A percentile compares a stretch with the other conserved stretches of the same genome.
Conservation (phyloP, 352 stramenopile species). For the Peronospora farinosa region DNA sequence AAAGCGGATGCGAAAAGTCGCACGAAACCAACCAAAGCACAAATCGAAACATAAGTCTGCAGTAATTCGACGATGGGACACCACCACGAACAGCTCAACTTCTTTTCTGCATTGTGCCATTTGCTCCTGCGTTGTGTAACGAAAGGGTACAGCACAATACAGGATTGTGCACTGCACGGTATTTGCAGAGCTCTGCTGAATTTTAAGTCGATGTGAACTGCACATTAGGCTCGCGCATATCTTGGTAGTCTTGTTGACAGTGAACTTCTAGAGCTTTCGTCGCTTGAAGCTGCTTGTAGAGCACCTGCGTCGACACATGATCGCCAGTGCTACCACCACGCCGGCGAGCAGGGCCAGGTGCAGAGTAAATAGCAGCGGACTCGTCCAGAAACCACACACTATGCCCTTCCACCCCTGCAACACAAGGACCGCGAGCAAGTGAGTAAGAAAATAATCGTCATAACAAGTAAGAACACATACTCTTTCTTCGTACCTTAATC, state of each 20-base stretch:
- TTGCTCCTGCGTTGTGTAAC: no score
- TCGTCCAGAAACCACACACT: slow-evolving; percentile 72
- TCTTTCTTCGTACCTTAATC: slow-evolving; percentile 53
- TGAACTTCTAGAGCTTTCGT: slow-evolving; percentile 33
- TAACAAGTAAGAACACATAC: background rate
- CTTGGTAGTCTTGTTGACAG: background rate
- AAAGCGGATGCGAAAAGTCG: slow-evolving; percentile 16
- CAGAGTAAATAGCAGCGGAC: slow-evolving; percentile 52
- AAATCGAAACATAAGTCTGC: slow-evolving; percentile 13
- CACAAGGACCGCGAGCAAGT: slow-evolving; percentile 1
- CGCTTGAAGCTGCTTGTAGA: slow-evolving; percentile 29
- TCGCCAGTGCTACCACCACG: slow-evolving; percentile 28
- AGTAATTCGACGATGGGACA: background rate
- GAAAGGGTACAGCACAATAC: no score
- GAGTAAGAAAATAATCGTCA: background rate
- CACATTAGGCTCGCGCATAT: background rate
- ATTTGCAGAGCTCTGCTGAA: no score
- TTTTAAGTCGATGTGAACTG: no score
- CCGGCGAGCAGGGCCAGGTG: slow-evolving; percentile 41
- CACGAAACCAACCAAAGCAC: slow-evolving; percentile 20
- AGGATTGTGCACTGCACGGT: no score
- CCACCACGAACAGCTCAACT: no score
- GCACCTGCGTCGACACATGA: slow-evolving; percentile 39
- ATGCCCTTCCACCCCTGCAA: slow-evolving; percentile 70
- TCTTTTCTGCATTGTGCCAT: no score